Evolutionary conservation across 2,329 filamentous ascomycete species (phyloP), one percentile per base, ranked within the genome.

Genomic region (Fusarium pseudograminearum): DNA sequence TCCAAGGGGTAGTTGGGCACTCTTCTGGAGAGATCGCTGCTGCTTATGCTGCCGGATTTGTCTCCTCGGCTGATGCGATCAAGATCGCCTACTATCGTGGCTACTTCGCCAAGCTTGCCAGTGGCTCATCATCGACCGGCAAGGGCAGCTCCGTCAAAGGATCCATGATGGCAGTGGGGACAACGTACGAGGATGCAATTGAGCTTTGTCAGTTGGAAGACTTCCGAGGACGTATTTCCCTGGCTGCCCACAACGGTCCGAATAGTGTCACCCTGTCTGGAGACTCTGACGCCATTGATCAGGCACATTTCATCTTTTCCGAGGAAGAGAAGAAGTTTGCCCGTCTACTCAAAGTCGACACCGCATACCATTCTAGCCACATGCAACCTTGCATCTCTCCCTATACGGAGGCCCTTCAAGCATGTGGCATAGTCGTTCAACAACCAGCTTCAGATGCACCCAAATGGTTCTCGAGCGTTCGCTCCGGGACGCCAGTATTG

Each of bases 21-120:
- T 83, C 81, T 0, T 78, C 74, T 44, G 83, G 83, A 6, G 83
- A 85, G 56, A 84, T 84, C 50, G 81, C 73, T 7, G 82, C 82
- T n/a, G 83, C 83, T 0, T 65, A 65, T 20, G 38, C 44, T 3
- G 44, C 48, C 1, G 61, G 57, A 2, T 18, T 53, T 3, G 10
- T 65, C 5, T 46, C 56, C 14, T 20, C 48, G 1, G 16, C 15
- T 10, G 79, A 84, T 71, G 76, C 78, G 1, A 79, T 84, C 20
- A 84, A 84, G 11, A 36, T 55, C 16, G 52, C 52, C 3, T 55
- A 55, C 24, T 46, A 45, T 22, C 31, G 52, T 5, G 51, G 51
- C 8, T 20, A 20, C 14, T 31, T 31, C 33, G 45, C 45, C n/a
- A 47, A 47, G 8, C n/a, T 57, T 45, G 1, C 36, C 38, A 2